Evolutionary conservation across 2,329 filamentous ascomycete species (phyloP).

Genomic region (Chrysoporthe austroafricana): DNA sequence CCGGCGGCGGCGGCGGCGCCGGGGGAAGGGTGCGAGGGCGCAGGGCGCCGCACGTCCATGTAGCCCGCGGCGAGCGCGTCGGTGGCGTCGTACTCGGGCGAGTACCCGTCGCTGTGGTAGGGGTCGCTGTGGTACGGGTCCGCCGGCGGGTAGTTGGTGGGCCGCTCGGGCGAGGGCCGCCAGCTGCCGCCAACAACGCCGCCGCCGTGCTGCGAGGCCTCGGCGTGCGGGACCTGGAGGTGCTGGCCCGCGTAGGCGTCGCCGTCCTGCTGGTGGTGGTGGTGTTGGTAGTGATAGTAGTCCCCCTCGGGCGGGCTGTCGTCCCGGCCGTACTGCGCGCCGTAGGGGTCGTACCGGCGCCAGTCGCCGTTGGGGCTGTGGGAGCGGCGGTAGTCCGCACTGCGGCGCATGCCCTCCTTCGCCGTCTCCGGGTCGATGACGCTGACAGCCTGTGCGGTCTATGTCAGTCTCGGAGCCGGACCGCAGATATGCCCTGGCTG

Average conservation of each 20-base stretch:
- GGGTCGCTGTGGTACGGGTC: neutral
- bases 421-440: conserved; percentile 13
- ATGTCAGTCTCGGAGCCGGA: neutral
- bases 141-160: neutral
- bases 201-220: neutral
- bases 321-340: neutral
- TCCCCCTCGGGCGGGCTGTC: neutral
- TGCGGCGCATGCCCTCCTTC: conserved; percentile 11
- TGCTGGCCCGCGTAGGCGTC: neutral
- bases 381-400: conserved; percentile 3
- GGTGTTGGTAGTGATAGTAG: neutral
- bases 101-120: neutral
- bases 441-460: conserved; percentile 10
- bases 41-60: neutral
- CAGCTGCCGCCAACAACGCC: neutral
- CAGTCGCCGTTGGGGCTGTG: neutral
- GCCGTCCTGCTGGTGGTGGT: neutral
- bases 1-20: no score
- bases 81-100: neutral
- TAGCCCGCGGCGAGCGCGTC: neutral
- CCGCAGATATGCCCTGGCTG: no score
- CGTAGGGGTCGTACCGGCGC: neutral
- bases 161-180: neutral
- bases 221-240: neutral
- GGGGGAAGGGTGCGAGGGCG: conserved; percentile 9